phyloP scores from a whole-genome alignment of 2,329 filamentous ascomycete genomes.

The Aspergillus melleus region DNA sequence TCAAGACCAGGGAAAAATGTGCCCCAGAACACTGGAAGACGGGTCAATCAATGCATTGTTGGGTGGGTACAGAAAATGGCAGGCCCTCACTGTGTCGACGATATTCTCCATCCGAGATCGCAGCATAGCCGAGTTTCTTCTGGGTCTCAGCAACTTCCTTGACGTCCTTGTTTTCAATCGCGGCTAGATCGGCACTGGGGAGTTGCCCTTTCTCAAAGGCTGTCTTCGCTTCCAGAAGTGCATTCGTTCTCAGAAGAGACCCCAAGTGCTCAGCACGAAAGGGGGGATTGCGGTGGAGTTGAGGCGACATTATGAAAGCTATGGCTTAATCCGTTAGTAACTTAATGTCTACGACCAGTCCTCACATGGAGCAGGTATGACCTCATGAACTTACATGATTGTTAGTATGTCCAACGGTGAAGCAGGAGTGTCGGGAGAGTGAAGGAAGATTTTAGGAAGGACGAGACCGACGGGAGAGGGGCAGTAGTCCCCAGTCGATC shows the following conservation, averaged over 20 bases:
- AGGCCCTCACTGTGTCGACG: constrained; percentile 42
- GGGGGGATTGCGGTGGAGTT: constrained; percentile 51
- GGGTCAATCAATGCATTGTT: not conserved
- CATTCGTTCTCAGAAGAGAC: constrained; percentile 65
- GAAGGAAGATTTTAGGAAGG: not conserved
- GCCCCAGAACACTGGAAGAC: constrained; percentile 54
- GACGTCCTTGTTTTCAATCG: constrained; percentile 66
- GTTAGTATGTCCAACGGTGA: not conserved
- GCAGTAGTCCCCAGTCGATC: not conserved
- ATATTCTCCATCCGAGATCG: constrained; percentile 71
- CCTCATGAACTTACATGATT: not conserved
- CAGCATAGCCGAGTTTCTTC: constrained; percentile 61
- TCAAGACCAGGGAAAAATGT: constrained; percentile 56
- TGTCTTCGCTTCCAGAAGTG: constrained; percentile 61
- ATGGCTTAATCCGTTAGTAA: not conserved
- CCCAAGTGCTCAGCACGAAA: constrained; percentile 74
- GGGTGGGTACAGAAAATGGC: not conserved
- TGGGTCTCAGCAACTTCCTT: constrained; percentile 66
- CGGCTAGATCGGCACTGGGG: constrained; percentile 56
- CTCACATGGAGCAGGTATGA: not conserved
- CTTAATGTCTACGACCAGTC: too few relatives aligned
- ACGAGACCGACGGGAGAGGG: not conserved
- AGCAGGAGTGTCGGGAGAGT: not conserved
- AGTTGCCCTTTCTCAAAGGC: constrained; percentile 57
- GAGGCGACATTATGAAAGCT: constrained; percentile 28